phyloP scores from a whole-genome alignment of 306 rosid genomes.

The Corylus americana region DNA sequence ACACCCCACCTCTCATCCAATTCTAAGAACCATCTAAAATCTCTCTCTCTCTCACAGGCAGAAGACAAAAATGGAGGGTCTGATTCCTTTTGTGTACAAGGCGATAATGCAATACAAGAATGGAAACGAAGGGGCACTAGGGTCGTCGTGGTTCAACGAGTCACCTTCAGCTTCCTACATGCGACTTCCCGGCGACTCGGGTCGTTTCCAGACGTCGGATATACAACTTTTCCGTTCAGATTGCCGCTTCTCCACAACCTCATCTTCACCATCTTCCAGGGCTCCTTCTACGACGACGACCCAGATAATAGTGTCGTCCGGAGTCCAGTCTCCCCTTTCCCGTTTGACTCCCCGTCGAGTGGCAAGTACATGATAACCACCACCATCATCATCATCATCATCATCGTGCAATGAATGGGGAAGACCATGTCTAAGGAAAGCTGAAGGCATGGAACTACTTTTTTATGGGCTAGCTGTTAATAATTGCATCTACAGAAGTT shows the following conservation, averaged over 20 bases:
- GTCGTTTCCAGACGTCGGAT: slow-evolving; percentile 41
- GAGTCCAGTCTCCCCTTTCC: slow-evolving; percentile 61
- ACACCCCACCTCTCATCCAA: slow-evolving; percentile 11
- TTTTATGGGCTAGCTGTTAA: neutral
- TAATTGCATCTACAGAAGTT: neutral
- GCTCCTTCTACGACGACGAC: slow-evolving; percentile 30
- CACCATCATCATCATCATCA: neutral
- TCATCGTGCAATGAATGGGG: neutral
- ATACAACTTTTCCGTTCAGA: slow-evolving; percentile 35
- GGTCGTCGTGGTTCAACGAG: slow-evolving; percentile 68
- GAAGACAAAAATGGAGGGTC: slow-evolving; percentile 72
- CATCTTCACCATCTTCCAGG: slow-evolving; percentile 43
- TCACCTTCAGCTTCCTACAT: slow-evolving; percentile 64
- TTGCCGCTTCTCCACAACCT: slow-evolving; percentile 13
- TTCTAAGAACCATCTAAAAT: slow-evolving; percentile 19
- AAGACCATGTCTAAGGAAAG: slow-evolving; percentile 24
- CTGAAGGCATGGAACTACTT: neutral
- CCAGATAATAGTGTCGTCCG: slow-evolving; percentile 47
- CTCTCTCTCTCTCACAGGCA: slow-evolving; percentile 18
- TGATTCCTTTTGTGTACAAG: slow-evolving; percentile 81
- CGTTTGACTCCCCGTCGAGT: slow-evolving; percentile 46
- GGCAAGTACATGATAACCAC: slow-evolving; percentile 21
- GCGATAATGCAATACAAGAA: slow-evolving; percentile 72
- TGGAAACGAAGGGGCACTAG: slow-evolving; percentile 45
- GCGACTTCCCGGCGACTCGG: slow-evolving; percentile 62